Percentiles rank a stretch among this genome's conserved stretches.
Conservation (phyloP, 257 asterid species). For the Primulina tabacum region DNA sequence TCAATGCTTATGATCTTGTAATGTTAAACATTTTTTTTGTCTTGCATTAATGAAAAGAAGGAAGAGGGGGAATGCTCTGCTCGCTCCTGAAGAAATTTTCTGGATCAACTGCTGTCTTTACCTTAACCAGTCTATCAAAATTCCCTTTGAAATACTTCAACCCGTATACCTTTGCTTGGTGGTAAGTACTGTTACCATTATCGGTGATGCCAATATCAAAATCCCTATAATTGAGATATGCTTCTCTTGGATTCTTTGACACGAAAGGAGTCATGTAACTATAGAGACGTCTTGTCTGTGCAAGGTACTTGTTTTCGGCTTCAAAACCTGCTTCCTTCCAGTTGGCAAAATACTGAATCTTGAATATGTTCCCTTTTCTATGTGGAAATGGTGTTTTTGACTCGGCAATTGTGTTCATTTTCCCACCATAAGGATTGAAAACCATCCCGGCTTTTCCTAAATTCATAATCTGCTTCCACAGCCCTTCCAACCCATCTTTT, state of each 20-base stretch:
- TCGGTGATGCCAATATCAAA: slow-evolving; percentile 36
- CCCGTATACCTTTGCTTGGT: slow-evolving; percentile 36
- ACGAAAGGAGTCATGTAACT: slow-evolving; percentile 39
- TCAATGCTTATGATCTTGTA: too few relatives aligned
- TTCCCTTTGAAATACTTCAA: slow-evolving; percentile 36
- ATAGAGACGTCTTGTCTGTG: slow-evolving; percentile 21
- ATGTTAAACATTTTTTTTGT: too few relatives aligned
- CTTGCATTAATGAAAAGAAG: too few relatives aligned
- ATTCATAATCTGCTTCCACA: slow-evolving; percentile 24
- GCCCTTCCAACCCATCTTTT: neutral
- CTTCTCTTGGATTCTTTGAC: slow-evolving; percentile 39
- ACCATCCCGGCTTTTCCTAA: slow-evolving; percentile 27
- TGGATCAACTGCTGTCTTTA: slow-evolving; percentile 36
- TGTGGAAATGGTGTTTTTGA: slow-evolving; percentile 34
- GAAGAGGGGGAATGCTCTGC: slow-evolving; percentile 38
- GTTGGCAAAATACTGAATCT: slow-evolving; percentile 33
- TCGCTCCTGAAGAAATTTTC: slow-evolving; percentile 40
- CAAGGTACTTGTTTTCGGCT: slow-evolving; percentile 27
- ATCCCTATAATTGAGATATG: slow-evolving; percentile 43
- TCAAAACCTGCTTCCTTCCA: slow-evolving; percentile 32
- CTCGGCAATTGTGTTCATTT: slow-evolving; percentile 27
- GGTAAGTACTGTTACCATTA: slow-evolving; percentile 22
- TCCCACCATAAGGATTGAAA: slow-evolving; percentile 44
- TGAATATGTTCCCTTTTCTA: slow-evolving; percentile 35
- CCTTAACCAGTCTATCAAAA: slow-evolving; percentile 39